Conservation (phyloP, 371 early-diverging fungal genomes). For the Syncephalastrum sp. region DNA sequence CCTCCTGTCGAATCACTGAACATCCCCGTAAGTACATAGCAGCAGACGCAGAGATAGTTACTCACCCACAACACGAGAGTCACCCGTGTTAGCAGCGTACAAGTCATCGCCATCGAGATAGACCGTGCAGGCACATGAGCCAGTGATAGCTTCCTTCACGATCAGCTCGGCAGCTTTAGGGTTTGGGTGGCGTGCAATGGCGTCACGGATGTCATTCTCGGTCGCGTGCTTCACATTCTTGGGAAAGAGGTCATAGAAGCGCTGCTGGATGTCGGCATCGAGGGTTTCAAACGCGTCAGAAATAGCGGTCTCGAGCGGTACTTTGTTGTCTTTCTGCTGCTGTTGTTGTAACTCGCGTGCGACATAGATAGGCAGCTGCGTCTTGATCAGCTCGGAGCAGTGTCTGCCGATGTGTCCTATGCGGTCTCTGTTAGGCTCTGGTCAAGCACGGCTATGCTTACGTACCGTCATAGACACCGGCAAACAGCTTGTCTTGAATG, state of each 20-base stretch:
- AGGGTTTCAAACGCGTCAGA: slow-evolving; percentile 53
- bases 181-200: slow-evolving; percentile 35
- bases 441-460: neutral
- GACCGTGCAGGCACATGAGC: slow-evolving; percentile 78
- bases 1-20: slow-evolving; percentile 44
- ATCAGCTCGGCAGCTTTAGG: slow-evolving; percentile 28
- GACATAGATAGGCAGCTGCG: slow-evolving; percentile 45
- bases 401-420: slow-evolving; percentile 48
- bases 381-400: slow-evolving; percentile 36
- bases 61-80: slow-evolving; percentile 65
- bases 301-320: slow-evolving; percentile 32
- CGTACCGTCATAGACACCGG: slow-evolving; percentile 53
- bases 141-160: slow-evolving; percentile 61
- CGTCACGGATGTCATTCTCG: slow-evolving; percentile 41
- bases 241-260: slow-evolving; percentile 50
- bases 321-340: neutral
- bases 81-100: slow-evolving; percentile 80
- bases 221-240: slow-evolving; percentile 32
- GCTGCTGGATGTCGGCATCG: slow-evolving; percentile 60
- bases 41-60: neutral
- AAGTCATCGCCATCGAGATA: slow-evolving; percentile 71
- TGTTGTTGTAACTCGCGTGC: slow-evolving; percentile 27
- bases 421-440: neutral
- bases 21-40: neutral
- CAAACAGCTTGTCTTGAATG: slow-evolving; percentile 29